Base-by-base conservation (phyloP, 169 alveolate genomes). In the Plasmodium yoelii region DNA sequence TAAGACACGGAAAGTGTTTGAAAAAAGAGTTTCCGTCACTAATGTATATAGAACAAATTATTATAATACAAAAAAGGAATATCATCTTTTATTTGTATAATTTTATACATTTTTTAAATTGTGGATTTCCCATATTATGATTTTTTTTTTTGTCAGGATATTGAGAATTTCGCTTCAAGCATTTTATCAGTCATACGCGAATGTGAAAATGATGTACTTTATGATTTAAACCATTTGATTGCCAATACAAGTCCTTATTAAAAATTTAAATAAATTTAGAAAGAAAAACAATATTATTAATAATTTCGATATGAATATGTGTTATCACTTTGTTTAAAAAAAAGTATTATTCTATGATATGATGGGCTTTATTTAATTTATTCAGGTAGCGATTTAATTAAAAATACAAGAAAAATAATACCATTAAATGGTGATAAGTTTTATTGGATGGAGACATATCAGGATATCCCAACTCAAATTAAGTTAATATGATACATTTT, bases 381-480 rank as follows among this genome's bases (percentile, higher is more conserved):
- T 80, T 49, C 71, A 80, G 90, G 56, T 55, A 67, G 49, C 26
- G 39, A 51, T 22, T 46, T 80, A 57, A 60, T 80, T 15, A 80
- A 80, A 47, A 80, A 44, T 26, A 67, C 82, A 15, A 39, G 90
- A 22, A 65, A 56, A 65, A 80, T 80, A 53, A 80, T 80, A 67
- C 90, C 90, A 8, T 67, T 80, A 26, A 80, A 64, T 55, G 90
- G 90, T 1, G 82, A 80, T 26, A 80, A 80, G 34, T 80, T 80
- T 80, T 46, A 80, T 39, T 80, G 90, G 90, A 80, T 26, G 64
- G 80, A 56, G 26, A 80, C 77, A 57, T 65, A 80, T 71, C 65
- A 80, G 24, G 82, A 80, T 57, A 65, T 80, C 24, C 72, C 90
- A 15, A 46, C 19, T 49, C 90, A 80, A 64, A 80, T 80, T 42